These are phyloP conservation scores for Linderina pennispora DNA, from an alignment of 192 early-diverging fungal genomes.

Conservation along the genomic window DNA sequence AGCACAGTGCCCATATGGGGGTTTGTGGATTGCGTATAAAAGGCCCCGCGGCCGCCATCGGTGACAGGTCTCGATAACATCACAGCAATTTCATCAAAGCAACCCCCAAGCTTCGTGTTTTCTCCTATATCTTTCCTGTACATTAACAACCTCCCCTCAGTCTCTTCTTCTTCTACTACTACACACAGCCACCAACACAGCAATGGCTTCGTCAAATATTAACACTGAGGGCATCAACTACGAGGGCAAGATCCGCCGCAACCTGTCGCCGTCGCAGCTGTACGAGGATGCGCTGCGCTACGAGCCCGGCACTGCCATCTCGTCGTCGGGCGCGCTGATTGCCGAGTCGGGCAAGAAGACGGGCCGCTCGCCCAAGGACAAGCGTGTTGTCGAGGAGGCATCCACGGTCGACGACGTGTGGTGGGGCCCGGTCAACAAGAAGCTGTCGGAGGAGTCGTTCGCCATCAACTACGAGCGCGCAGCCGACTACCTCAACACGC, in stretches of 20 bases:
- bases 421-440: conserved; percentile 99
- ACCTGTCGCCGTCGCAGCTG: conserved; percentile 77
- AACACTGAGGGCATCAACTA: conserved; percentile 42
- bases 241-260: conserved; percentile 66
- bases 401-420: conserved; percentile 84
- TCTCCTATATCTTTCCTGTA: not conserved
- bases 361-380: conserved; percentile 91
- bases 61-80: not conserved
- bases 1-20: not conserved
- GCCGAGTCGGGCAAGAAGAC: conserved; percentile 90
- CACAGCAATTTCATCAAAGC: not conserved
- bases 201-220: conserved; percentile 18
- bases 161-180: not conserved
- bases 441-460: conserved; percentile 75
- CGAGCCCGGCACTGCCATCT: conserved; percentile 80
- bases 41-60: not conserved
- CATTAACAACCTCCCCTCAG: not conserved
- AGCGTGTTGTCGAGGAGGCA: conserved; percentile 93
- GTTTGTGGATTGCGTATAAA: not conserved
- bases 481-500: conserved; percentile 94
- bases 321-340: conserved; percentile 86
- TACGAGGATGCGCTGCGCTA: conserved; percentile 91
- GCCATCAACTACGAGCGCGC: conserved; percentile 94
- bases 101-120: too few species aligned
- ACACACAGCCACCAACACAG: not conserved